A percentile compares a stretch with the other conserved stretches of the same genome.
Conservation (phyloP, 1,139 yeast species). For the Yamadazyma blattariae region DNA sequence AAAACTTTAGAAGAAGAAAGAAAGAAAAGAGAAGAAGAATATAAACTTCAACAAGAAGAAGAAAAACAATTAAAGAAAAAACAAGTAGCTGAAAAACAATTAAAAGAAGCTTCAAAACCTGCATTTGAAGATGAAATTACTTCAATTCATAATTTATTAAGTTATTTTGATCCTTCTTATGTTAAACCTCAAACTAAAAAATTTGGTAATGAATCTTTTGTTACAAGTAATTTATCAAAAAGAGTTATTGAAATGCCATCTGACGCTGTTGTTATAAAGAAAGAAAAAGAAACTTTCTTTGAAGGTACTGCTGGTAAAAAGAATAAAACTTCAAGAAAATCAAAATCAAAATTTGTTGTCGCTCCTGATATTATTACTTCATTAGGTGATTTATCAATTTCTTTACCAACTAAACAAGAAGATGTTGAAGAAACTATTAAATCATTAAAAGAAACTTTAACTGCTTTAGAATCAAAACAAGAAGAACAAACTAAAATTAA, state of each 20-base stretch:
- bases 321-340: conserved; percentile 38
- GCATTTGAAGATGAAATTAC: conserved; percentile 79
- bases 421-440: conserved; percentile 68
- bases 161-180: conserved; percentile 75
- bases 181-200: conserved; percentile 52
- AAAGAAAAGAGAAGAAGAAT: conserved; percentile 69
- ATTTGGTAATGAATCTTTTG: conserved; percentile 28
- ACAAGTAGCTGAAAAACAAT: conserved; percentile 63
- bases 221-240: conserved; percentile 28
- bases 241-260: conserved; percentile 60
- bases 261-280: conserved; percentile 62
- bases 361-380: conserved; percentile 81
- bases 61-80: conserved; percentile 62
- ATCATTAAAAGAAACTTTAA: conserved; percentile 71
- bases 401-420: conserved; percentile 76
- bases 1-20: conserved; percentile 66
- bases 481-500: conserved; percentile 78
- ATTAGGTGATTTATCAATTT: conserved; percentile 71
- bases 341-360: conserved; percentile 56
- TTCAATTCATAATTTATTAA: conserved; percentile 68
- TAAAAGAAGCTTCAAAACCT: conserved; percentile 72
- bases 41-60: conserved; percentile 50
- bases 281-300: conserved; percentile 60
- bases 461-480: conserved; percentile 69
- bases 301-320: conserved; percentile 52